These are phyloP conservation scores for Cenchrus americanus DNA, from an alignment of 176 grass and related monocot species.

Conservation along the genomic window DNA sequence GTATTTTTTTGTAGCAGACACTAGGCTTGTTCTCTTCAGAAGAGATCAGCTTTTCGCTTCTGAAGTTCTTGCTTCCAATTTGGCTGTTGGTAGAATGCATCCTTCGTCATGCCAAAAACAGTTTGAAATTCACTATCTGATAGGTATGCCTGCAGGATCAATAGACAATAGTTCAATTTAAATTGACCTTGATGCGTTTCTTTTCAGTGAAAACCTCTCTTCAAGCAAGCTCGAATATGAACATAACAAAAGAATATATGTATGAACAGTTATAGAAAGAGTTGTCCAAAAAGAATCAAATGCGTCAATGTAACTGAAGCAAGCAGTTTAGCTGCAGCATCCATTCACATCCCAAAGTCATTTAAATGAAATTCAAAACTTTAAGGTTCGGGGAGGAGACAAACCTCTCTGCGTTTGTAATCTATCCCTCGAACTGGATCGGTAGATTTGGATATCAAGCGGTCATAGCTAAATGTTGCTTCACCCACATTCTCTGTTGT, in stretches of 20 bases:
- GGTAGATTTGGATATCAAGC: conserved; percentile 78
- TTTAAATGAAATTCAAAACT: not conserved
- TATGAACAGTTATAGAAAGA: not conserved
- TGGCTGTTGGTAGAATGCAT: conserved; percentile 82
- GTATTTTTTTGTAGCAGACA: conserved; percentile 31
- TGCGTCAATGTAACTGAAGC: not conserved
- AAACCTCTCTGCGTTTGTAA: conserved; percentile 93
- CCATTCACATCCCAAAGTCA: not conserved
- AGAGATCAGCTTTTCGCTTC: conserved; percentile 87
- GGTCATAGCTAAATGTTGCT: conserved; percentile 77
- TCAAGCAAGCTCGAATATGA: not conserved
- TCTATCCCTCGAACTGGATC: conserved; percentile 85
- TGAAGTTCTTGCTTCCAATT: conserved; percentile 97
- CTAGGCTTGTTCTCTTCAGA: conserved; percentile 50
- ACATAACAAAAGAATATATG: not conserved
- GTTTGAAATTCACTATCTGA: conserved; percentile 80
- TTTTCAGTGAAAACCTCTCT: not conserved
- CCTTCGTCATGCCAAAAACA: conserved; percentile 73
- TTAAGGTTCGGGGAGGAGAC: not conserved
- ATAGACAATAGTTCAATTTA: conserved; percentile 22
- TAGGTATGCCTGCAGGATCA: conserved; percentile 76
- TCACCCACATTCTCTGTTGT: conserved; percentile 65
- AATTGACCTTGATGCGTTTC: not conserved
- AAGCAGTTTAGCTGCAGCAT: not conserved
- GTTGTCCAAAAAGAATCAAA: not conserved